Evolutionary conservation across 495 filamentous ascomycete species (phyloP).

Genomic region (Aspergillus leporis): DNA sequence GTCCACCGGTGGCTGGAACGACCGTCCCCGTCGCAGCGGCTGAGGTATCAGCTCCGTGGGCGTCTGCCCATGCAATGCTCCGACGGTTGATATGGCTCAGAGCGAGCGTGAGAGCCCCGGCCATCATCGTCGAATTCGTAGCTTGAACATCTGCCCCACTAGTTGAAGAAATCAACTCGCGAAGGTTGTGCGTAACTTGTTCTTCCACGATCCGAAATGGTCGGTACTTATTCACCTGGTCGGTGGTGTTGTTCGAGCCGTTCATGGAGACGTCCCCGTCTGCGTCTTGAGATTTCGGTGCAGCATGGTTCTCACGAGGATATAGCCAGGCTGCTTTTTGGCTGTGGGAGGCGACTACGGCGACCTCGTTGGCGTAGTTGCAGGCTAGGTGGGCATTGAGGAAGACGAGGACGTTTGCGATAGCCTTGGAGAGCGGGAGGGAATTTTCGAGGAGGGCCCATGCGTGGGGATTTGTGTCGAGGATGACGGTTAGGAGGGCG

Average conservation of each 20-base stretch:
- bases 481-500: constrained; percentile 84
- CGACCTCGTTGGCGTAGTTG: constrained; percentile 89
- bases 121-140: constrained; percentile 75
- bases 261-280: constrained; percentile 44
- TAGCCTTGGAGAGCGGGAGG: constrained; percentile 79
- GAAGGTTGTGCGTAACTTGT: constrained; percentile 70
- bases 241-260: constrained; percentile 16
- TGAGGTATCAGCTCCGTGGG: constrained; percentile 43
- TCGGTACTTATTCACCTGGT: constrained; percentile 86
- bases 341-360: constrained; percentile 85
- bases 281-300: constrained; percentile 11
- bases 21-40: constrained; percentile 30
- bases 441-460: constrained; percentile 77
- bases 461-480: constrained; percentile 95
- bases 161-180: constrained; percentile 66
- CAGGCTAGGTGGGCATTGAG: constrained; percentile 93
- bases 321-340: constrained; percentile 88
- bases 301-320: constrained; percentile 48
- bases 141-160: constrained; percentile 55
- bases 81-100: constrained; percentile 81
- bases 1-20: constrained; percentile 25
- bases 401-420: constrained; percentile 92
- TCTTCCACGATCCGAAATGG: constrained; percentile 85
- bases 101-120: constrained; percentile 87
- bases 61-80: constrained; percentile 47